Evolutionary conservation across 805 yeast genomes (phyloP), one percentile per base, ranked within the genome.

Genomic region (Candida schatavii): DNA sequence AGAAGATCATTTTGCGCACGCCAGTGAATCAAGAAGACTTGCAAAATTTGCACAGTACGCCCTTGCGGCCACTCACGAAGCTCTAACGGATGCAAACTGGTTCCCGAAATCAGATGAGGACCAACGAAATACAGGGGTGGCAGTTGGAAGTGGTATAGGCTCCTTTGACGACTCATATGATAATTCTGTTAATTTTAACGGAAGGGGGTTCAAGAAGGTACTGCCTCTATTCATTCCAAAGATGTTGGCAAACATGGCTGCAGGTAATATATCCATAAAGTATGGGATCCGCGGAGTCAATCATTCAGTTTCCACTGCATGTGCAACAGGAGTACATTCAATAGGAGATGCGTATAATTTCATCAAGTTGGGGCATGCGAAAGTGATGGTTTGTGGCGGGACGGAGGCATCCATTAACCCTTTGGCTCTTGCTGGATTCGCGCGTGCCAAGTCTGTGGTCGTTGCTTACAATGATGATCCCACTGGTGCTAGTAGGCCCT

Each of bases 291-390:
- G 76, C 51, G 99, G 99, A 0, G 95, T 96, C 2, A 78, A 86
- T 33, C 97, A 90, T 56, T 70, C 95, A 0, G 93, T 81, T 0
- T 78, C 96, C 2, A 89, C 98, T 0, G 99, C 99, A 0, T 93
- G 99, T 68, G 96, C 99, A 3, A 89, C 99, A 0, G 99, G 99
- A 0, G 77, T 85, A 22, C 95, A 93, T 56, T 77, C 97, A 0
- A 83, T 93, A 37, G 98, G 98, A 3, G 99, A 93, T 57, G 97
- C 97, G 0, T 77, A 73, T 50, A 78, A 90, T 53, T 83, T 90
- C 52, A 87, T 93, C 44, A 67, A 74, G 45, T 81, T 81, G 42
- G 95, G 87, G 3, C 84, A 85, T 64, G 88, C 91, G 9, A 83
- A 89, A 50, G 87, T 84, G 3, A 86, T 90, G 81, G 72, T 93